Evolutionary conservation across 495 filamentous ascomycete genomes (phyloP), one percentile per base, ranked within the genome.

Genomic region (Aspergillus carlsbadensis): DNA sequence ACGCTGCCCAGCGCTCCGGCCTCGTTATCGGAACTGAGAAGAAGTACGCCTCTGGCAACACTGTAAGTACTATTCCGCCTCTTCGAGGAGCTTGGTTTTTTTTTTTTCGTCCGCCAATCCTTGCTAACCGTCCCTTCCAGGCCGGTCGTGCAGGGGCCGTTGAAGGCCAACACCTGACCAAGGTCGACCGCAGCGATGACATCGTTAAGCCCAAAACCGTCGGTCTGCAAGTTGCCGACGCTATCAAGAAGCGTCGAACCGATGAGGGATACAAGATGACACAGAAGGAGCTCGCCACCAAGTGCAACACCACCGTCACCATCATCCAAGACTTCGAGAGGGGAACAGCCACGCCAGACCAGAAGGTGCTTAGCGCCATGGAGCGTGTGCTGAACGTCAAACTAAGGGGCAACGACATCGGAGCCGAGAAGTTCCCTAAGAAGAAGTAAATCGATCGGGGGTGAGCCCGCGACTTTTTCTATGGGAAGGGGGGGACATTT

Each of bases 171-270:
- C 91, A 89, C 68, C 81, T 98, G 49, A 98, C 94, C 41, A 99
- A 97, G 81, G 92, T 99, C 70, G 94, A 98, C 82, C 94, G 94
- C 64, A 84, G 85, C 71, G 95, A 98, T 81, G 94, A 97, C 70
- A 96, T 97, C 76, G 85, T 97, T 71, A 96, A 96, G 78, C 91
- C 91, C 63, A 92, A 92, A 74, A 96, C 91, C 51, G 81, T 97
- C 45, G 90, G 92, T 63, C 70, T 76, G 58, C 78, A 83, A 48
- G 91, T 98, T 57, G 92, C 88, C 58, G 82, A 88, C 55, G 90
- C 87, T 21, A 96, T 98, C 82, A 81, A 83, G 62, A 79, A 82
- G 65, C 82, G 84, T 54, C 86, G 90, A 36, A 89, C 76, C 78
- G 88, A 84, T 66, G 85, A 85, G 56, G 77, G 76, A 53, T 79